Evolutionary conservation across 805 yeast species (phyloP), one percentile per base, ranked within the genome.

Genomic region (Torulaspora franciscae): DNA sequence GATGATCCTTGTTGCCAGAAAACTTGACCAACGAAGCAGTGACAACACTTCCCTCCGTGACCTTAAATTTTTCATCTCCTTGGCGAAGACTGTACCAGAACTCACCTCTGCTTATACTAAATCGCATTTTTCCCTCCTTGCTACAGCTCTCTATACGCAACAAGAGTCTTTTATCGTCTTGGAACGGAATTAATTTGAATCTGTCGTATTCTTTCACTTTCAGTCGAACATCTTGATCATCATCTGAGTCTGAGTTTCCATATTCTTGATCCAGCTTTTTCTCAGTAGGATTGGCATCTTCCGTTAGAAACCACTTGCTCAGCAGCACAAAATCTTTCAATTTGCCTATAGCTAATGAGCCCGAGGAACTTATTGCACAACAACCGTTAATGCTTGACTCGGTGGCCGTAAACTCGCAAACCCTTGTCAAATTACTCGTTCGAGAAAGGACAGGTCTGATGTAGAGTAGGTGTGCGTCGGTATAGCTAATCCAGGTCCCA

Each of bases 81-180:
- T 22, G 17, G 22, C 22, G 14, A 4, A 35, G 11, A 5, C 14
- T 26, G 23, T 37, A 58, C 22, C n/a, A 43, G 35, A 27, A 22
- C 23, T 42, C 45, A 37, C 45, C 50, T 25, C 38, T 42, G 15
- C 49, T 42, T 4, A 46, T 15, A 25, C 40, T 40, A 5, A 56
- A 15, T n/a, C 39, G 45, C n/a, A 43, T 34, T 11, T 54, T 50
- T 6, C 48, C 46, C 7, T 65, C 60, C 37, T 69, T 64, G 40
- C 56, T 57, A 41, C 80, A 81, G 9, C 77, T 62, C 48, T 79
- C 77, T 2, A 70, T 62, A 8, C 77, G 67, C 46, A 73, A 77
- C 7, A 67, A 48, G n/a, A 60, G 37, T 23, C 45, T 37, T 26
- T 49, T 27, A 34, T 58, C 66, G 28, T 50, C 48, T n/a, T 23